Base-by-base conservation (phyloP, 2,329 filamentous ascomycete species). In the Metarhizium sp. region DNA sequence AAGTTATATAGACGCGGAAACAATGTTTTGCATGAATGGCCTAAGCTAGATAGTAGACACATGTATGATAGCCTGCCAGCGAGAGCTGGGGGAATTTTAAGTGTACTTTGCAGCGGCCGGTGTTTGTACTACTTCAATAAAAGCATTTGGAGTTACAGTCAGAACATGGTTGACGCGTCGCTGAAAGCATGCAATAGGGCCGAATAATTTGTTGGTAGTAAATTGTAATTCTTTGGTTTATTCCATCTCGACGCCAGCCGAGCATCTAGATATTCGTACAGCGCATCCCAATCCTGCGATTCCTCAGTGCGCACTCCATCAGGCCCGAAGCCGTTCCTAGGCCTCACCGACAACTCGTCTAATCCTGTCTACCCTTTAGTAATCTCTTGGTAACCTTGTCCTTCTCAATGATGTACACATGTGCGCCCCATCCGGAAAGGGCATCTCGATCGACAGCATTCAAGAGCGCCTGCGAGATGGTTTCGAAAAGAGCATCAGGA, bases 341-440 rank as follows among this genome's bases (percentile, higher is more conserved):
- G 40, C 42, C 20, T 30, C 49, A 11, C 32, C 32, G 16, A 18
- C 14, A 53, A 50, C 10, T 18, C 53, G 53, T 63, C 60, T 90
- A 92, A 73, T 97, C 92, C 78, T 97, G 92, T 78, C 92, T 85
- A 70, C 92, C 92, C 85, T 97, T 97, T 73, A 99, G 79, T 85
- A 99, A 84, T 72, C 94, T 83, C 87, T 97, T 96, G 68, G 94
- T 97, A 60, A 99, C 90, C 88, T 97, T 97, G 78, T 96, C 92
- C 83, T 99, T 99, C 80, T 97, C 94, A 73, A 99, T 95, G 69
- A 99, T 95, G 78, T 97, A 99, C 64, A 99, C 94, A 70, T 99
- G 91, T 43, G 94, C 94, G 70, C 94, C 94, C 94, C 94, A 97
- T 61, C 94, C 94, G 42, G 92, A 96, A 60, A 99, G 80, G 53